phyloP scores from a whole-genome alignment of 768 basidiomycete genomes.

The Pleurotus platypus region DNA sequence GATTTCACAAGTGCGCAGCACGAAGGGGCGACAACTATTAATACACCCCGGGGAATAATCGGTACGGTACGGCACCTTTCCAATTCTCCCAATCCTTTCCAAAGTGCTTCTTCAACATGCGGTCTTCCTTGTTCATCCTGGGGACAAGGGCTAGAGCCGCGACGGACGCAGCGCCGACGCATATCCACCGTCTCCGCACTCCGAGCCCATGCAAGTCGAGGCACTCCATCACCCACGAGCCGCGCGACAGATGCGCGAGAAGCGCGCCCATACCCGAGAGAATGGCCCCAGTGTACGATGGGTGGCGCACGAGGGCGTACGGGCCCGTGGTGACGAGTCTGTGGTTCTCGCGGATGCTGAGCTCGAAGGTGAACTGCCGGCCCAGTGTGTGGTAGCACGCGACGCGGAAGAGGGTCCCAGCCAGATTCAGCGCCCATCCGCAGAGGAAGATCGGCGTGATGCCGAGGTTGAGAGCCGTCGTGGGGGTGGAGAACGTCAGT shows the following conservation, averaged over 20 bases:
- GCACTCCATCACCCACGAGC: constrained; percentile 5
- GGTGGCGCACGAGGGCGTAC: constrained; percentile 25
- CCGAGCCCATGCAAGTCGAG: neutral
- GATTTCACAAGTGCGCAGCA: too few relatives aligned
- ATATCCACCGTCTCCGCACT: neutral
- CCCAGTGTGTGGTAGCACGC: constrained; percentile 22
- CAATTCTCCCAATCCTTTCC: constrained; percentile 29
- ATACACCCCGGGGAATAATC: constrained; percentile 26
- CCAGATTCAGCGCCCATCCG: constrained; percentile 14
- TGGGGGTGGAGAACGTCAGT: too few relatives aligned
- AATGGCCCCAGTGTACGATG: constrained; percentile 19
- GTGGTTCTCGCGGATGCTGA: constrained; percentile 19
- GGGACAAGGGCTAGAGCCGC: neutral
- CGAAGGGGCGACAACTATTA: constrained; percentile 2
- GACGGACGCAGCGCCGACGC: neutral
- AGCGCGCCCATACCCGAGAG: neutral
- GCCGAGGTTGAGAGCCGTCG: too few relatives aligned
- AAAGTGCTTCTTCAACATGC: constrained; percentile 21
- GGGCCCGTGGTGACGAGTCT: constrained; percentile 24
- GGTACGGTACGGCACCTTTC: constrained; percentile 20
- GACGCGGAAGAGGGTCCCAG: constrained; percentile 19
- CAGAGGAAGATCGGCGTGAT: constrained; percentile 15
- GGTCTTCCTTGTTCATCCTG: constrained; percentile 25
- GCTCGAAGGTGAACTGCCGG: constrained; percentile 23
- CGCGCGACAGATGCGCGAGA: neutral